phyloP scores from a whole-genome alignment of 176 grass and related monocot species.

The Phoenix roebelenii region DNA sequence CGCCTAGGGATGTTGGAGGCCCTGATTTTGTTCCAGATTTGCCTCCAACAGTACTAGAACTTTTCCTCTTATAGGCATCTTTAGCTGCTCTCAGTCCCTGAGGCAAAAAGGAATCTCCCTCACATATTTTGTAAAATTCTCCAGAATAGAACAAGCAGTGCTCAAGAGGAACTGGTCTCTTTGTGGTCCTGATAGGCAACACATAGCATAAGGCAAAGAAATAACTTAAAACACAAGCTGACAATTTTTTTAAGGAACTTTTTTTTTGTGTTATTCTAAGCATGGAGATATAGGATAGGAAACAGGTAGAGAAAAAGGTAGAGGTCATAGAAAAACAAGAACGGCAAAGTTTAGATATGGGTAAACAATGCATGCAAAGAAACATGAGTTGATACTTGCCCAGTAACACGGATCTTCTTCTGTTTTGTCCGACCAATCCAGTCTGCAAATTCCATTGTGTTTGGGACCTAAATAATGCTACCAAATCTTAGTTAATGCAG shows the following conservation, averaged over 20 bases:
- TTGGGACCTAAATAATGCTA: constrained; percentile 61
- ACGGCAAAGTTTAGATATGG: neutral
- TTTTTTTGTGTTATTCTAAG: neutral
- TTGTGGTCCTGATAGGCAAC: constrained; percentile 60
- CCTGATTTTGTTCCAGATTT: constrained; percentile 35
- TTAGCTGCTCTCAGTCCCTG: constrained; percentile 86
- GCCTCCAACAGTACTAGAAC: constrained; percentile 15
- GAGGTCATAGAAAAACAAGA: neutral
- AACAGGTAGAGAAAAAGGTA: neutral
- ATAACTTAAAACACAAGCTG: neutral
- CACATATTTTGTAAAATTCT: constrained; percentile 74
- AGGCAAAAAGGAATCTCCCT: constrained; percentile 65
- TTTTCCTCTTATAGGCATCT: constrained; percentile 81
- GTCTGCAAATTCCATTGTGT: constrained; percentile 94
- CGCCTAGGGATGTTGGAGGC: constrained; percentile 26
- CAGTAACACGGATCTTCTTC: constrained; percentile 87
- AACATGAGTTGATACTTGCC: constrained; percentile 29
- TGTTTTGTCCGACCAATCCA: constrained; percentile 99
- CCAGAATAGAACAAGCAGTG: constrained; percentile 95
- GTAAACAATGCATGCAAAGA: neutral
- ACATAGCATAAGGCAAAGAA: constrained; percentile 1
- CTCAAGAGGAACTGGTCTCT: constrained; percentile 87
- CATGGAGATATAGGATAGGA: no score
- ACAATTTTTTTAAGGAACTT: neutral
- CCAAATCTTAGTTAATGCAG: constrained; percentile 15